Evolutionary conservation across 140 eudicot species (phyloP).

Genomic region (Bidens hawaiensis): DNA sequence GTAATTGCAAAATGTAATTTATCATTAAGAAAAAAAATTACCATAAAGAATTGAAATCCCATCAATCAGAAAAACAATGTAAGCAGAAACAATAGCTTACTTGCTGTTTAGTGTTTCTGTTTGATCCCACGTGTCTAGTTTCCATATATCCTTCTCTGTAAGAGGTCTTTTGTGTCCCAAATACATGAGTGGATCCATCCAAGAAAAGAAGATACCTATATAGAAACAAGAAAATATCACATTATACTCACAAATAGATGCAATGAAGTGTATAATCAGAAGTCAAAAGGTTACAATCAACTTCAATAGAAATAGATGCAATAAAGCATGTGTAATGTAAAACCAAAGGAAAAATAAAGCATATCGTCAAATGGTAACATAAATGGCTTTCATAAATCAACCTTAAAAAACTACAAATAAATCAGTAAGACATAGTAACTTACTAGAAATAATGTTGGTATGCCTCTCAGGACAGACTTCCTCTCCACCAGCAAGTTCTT

Average conservation of each 20-base stretch:
- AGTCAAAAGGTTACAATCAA: background rate
- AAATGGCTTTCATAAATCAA: background rate
- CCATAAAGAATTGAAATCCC: background rate
- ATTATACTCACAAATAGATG: background rate
- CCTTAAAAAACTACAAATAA: background rate
- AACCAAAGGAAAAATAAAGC: background rate
- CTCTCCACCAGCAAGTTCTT: conserved; percentile 66
- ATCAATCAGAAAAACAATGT: background rate
- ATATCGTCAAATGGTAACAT: conserved; percentile 6
- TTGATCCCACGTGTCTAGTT: conserved; percentile 81
- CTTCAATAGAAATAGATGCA: background rate
- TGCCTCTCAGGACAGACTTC: conserved; percentile 85
- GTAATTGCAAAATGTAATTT: too few species aligned
- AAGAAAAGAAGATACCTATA: conserved; percentile 59
- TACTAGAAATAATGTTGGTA: conserved; percentile 81
- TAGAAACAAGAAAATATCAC: conserved; percentile 4
- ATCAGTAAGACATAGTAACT: conserved; percentile 22
- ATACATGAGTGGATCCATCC: conserved; percentile 88
- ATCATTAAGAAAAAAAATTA: background rate
- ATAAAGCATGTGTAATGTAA: background rate
- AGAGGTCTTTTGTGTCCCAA: conserved; percentile 83
- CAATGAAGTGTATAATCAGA: conserved; percentile 2
- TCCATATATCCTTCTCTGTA: conserved; percentile 92
- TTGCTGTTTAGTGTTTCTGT: conserved; percentile 69
- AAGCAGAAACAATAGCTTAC: conserved; percentile 29